phyloP scores from a whole-genome alignment of 345 rosid genomes.

The Aquilaria malaccensis region DNA sequence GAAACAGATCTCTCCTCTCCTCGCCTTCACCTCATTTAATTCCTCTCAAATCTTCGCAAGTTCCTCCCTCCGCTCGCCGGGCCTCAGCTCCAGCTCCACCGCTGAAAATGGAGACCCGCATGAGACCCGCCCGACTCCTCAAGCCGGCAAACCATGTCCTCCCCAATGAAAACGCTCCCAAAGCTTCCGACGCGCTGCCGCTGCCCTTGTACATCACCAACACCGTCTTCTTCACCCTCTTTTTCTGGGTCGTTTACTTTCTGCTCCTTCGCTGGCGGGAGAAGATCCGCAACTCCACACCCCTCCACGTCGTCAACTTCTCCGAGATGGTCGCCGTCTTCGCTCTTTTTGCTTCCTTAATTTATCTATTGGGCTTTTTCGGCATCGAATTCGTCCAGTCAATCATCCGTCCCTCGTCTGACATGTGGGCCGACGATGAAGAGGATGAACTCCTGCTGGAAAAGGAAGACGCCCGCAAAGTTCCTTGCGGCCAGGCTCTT shows the following conservation, averaged over 20 bases:
- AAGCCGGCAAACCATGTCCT: slow-evolving; percentile 1
- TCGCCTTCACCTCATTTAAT: too few species aligned
- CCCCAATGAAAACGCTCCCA: slow-evolving; percentile 1
- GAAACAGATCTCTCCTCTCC: too few species aligned
- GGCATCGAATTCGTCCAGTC: slow-evolving; percentile 67
- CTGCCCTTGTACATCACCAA: slow-evolving; percentile 48
- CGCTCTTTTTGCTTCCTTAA: slow-evolving; percentile 45
- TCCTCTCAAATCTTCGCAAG: too few species aligned
- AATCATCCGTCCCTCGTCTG: slow-evolving; percentile 38
- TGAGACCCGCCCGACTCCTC: slow-evolving; percentile 10
- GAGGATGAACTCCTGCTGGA: slow-evolving; percentile 24
- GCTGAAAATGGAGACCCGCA: slow-evolving; percentile 20
- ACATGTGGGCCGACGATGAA: slow-evolving; percentile 50
- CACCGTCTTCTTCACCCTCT: slow-evolving; percentile 52
- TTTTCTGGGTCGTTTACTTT: slow-evolving; percentile 58
- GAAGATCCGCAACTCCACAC: slow-evolving; percentile 60
- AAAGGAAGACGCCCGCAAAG: slow-evolving; percentile 27
- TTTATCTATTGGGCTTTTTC: slow-evolving; percentile 57
- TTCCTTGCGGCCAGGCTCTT: slow-evolving; percentile 45
- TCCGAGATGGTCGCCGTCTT: slow-evolving; percentile 52
- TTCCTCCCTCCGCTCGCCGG: background rate
- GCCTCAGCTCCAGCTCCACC: background rate
- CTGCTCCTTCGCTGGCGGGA: slow-evolving; percentile 72
- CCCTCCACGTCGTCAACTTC: slow-evolving; percentile 47
- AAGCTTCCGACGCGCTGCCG: slow-evolving; percentile 45